Evolutionary conservation across 2,329 filamentous ascomycete species (phyloP).

Genomic region (Pseudogymnoascus sp.): DNA sequence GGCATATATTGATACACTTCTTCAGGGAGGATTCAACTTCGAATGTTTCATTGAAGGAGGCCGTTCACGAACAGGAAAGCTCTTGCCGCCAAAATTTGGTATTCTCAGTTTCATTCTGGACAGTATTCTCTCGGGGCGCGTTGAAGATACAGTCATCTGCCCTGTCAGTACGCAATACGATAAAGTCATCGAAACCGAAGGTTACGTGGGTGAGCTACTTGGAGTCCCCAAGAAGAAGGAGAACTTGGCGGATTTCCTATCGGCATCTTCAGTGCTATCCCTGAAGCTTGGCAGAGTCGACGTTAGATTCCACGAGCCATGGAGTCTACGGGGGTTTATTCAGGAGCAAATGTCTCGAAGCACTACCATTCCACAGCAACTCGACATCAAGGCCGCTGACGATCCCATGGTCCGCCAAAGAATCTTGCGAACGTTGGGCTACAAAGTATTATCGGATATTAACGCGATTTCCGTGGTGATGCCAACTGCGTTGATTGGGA

Average conservation of each 20-base stretch:
- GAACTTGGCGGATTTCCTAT: slow-evolving; percentile 84
- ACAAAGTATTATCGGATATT: slow-evolving; percentile 87
- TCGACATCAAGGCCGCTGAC: slow-evolving; percentile 41
- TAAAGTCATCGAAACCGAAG: slow-evolving; percentile 97
- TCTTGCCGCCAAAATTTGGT: slow-evolving; percentile 89
- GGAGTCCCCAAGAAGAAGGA: slow-evolving; percentile 95
- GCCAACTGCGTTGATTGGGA: slow-evolving; percentile 94
- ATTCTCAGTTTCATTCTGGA: slow-evolving; percentile 90
- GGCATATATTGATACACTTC: slow-evolving; percentile 84
- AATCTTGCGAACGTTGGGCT: slow-evolving; percentile 78
- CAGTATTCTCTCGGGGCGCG: slow-evolving; percentile 77
- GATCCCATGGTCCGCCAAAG: slow-evolving; percentile 42
- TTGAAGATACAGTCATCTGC: slow-evolving; percentile 86
- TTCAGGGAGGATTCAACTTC: slow-evolving; percentile 87
- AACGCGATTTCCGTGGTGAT: slow-evolving; percentile 96
- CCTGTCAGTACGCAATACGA: slow-evolving; percentile 97
- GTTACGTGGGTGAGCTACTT: slow-evolving; percentile 88
- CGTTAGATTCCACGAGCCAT: slow-evolving; percentile 92
- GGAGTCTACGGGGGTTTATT: slow-evolving; percentile 80
- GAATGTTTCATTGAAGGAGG: slow-evolving; percentile 98
- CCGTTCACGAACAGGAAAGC: slow-evolving; percentile 84
- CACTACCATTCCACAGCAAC: slow-evolving; percentile 41
- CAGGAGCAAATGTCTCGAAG: slow-evolving; percentile 62
- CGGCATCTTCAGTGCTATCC: slow-evolving; percentile 75
- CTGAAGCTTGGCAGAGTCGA: slow-evolving; percentile 86